Conservation (phyloP, 2,329 filamentous ascomycete species). For the Parastagonospora nodorum region DNA sequence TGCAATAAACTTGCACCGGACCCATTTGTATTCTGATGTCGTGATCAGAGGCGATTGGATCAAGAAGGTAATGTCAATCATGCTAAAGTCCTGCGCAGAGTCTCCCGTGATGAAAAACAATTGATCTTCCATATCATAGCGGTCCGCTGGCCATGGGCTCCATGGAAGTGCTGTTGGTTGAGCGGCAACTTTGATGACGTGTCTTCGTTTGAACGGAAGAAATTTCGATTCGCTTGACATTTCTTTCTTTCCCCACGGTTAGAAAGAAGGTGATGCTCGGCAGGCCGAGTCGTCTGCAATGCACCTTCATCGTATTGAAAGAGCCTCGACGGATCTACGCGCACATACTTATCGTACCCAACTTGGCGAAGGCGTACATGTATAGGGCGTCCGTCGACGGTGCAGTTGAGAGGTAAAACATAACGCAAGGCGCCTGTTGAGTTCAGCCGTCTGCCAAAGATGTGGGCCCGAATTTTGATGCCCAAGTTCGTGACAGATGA, state of each 20-base stretch:
- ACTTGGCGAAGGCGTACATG: constrained; percentile 1
- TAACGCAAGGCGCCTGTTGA: background rate
- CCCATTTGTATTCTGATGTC: background rate
- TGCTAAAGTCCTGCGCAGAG: background rate
- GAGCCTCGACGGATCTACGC: background rate
- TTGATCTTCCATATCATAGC: constrained; percentile 4
- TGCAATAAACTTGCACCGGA: constrained; percentile 5
- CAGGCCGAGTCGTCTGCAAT: background rate
- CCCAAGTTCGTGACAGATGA: constrained; percentile 6
- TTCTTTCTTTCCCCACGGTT: background rate
- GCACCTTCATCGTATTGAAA: constrained; percentile 1
- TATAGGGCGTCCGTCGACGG: background rate
- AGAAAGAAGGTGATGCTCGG: constrained; percentile 1
- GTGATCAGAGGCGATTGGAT: background rate
- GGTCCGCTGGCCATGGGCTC: background rate
- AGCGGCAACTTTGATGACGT: background rate
- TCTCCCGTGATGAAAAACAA: constrained; percentile 2
- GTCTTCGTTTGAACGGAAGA: background rate
- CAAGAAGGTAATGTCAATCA: background rate
- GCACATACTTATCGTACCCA: constrained; percentile 2
- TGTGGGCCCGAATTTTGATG: background rate
- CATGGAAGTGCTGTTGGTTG: background rate
- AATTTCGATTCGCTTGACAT: background rate
- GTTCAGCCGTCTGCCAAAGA: background rate
- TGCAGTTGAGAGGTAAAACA: constrained; percentile 1